Percentiles rank a stretch among this genome's conserved stretches.
Evolutionary conservation across 805 yeast species (phyloP).

Genomic region (Starmerella etchellsii): DNA sequence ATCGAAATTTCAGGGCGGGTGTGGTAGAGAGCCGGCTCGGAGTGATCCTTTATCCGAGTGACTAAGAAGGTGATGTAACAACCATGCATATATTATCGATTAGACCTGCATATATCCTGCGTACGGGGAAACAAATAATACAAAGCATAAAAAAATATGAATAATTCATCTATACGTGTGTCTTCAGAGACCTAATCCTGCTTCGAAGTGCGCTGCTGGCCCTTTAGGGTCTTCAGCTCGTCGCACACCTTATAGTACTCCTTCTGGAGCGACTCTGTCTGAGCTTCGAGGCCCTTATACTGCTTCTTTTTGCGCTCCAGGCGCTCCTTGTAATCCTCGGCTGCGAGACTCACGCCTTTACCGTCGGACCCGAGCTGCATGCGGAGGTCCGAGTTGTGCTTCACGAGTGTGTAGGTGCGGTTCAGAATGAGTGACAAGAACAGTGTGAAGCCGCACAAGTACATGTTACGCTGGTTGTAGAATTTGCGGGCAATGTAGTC

Average conservation of each 20-base stretch:
- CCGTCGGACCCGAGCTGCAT: slow-evolving; percentile 24
- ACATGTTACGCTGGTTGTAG: slow-evolving; percentile 93
- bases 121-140: too few relatives aligned
- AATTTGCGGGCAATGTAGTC: slow-evolving; percentile 85
- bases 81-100: neutral
- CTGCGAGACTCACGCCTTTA: slow-evolving; percentile 36
- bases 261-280: slow-evolving; percentile 49
- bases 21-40: too few relatives aligned
- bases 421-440: slow-evolving; percentile 75
- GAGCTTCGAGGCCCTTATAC: slow-evolving; percentile 55
- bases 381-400: slow-evolving; percentile 37
- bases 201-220: slow-evolving; percentile 2
- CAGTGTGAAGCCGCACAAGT: slow-evolving; percentile 87
- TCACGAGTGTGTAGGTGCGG: slow-evolving; percentile 71
- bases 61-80: neutral
- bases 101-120: too few relatives aligned
- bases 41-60: neutral
- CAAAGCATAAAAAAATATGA: too few relatives aligned
- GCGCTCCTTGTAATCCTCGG: slow-evolving; percentile 37
- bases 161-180: too few relatives aligned
- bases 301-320: slow-evolving; percentile 51
- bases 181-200: too few relatives aligned
- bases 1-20: too few relatives aligned
- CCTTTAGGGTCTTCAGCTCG: slow-evolving; percentile 24
- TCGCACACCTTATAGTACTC: slow-evolving; percentile 46